Evolutionary conservation across 73 alveolate species (phyloP).

Genomic region (Paraurostyla sp.): DNA sequence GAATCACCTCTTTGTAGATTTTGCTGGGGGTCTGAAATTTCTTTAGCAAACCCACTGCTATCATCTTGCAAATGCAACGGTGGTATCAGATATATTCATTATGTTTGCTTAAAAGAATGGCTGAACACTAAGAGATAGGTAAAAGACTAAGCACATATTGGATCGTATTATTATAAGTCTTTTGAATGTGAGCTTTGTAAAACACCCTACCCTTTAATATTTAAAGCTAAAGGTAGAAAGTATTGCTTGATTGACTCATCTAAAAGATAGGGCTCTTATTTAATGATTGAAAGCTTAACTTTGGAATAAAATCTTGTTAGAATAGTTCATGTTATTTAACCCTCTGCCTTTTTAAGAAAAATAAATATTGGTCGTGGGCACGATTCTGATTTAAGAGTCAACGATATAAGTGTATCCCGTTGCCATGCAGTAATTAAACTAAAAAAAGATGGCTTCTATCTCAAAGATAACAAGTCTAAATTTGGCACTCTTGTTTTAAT

Average conservation of each 20-base stretch:
- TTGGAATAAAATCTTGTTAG: constrained; percentile 8
- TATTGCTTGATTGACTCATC: neutral
- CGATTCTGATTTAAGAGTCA: constrained; percentile 86
- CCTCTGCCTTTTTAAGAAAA: neutral
- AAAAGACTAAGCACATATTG: constrained; percentile 51
- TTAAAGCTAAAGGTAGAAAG: constrained; percentile 1
- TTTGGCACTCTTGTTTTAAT: constrained; percentile 89
- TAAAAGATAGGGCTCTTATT: neutral
- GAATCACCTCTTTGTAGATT: constrained; percentile 77
- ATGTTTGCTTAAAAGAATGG: constrained; percentile 88
- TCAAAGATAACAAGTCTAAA: constrained; percentile 84
- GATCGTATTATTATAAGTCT: constrained; percentile 75
- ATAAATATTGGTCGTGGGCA: constrained; percentile 87
- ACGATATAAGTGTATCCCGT: constrained; percentile 91
- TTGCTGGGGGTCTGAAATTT: constrained; percentile 82
- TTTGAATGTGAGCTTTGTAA: constrained; percentile 94
- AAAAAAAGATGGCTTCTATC: constrained; percentile 44
- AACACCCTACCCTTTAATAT: constrained; percentile 80
- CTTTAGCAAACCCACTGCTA: constrained; percentile 83
- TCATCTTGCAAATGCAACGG: constrained; percentile 90
- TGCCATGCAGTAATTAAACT: constrained; percentile 81
- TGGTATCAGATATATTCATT: constrained; percentile 87
- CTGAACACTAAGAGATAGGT: constrained; percentile 76
- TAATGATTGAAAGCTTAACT: constrained; percentile 35
- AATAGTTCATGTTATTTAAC: constrained; percentile 27